These are phyloP conservation scores for Lipomyces mesembrius DNA, from an alignment of 805 yeast genomes.

Conservation along the genomic window DNA sequence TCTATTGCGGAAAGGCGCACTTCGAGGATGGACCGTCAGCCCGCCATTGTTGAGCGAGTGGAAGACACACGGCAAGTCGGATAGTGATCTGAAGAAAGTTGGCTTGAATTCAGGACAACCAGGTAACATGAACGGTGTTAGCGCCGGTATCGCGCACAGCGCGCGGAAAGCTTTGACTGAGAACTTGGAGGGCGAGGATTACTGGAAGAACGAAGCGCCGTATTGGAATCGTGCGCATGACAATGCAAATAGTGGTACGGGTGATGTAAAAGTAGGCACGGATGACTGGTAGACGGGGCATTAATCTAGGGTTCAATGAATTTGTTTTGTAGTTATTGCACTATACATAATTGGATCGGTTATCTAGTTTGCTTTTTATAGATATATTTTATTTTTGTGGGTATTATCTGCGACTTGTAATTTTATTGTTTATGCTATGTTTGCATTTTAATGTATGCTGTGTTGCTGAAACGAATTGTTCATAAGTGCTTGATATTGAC, in stretches of 20 bases:
- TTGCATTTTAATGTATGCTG: too few relatives aligned
- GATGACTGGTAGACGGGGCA: slow-evolving; percentile 3
- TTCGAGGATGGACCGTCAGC: slow-evolving; percentile 20
- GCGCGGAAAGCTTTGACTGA: slow-evolving; percentile 11
- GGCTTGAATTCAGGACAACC: not conserved
- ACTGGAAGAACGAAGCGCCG: slow-evolving; percentile 16
- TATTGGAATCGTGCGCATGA: slow-evolving; percentile 7
- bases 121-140: slow-evolving; percentile 12
- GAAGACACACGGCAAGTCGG: slow-evolving; percentile 20
- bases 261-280: not conserved
- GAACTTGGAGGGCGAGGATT: slow-evolving; percentile 12
- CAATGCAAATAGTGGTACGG: not conserved
- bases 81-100: slow-evolving; percentile 13
- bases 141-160: slow-evolving; percentile 17
- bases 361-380: not conserved
- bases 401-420: not conserved
- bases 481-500: too few relatives aligned
- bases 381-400: not conserved
- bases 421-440: not conserved
- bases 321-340: not conserved
- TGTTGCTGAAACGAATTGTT: too few relatives aligned
- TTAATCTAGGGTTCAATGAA: not conserved
- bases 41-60: slow-evolving; percentile 26
- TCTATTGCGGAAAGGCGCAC: slow-evolving; percentile 9
- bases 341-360: not conserved